These are phyloP conservation scores for Nigrospora osmanthi DNA, from an alignment of 2,329 filamentous ascomycete genomes.

Conservation along the genomic window DNA sequence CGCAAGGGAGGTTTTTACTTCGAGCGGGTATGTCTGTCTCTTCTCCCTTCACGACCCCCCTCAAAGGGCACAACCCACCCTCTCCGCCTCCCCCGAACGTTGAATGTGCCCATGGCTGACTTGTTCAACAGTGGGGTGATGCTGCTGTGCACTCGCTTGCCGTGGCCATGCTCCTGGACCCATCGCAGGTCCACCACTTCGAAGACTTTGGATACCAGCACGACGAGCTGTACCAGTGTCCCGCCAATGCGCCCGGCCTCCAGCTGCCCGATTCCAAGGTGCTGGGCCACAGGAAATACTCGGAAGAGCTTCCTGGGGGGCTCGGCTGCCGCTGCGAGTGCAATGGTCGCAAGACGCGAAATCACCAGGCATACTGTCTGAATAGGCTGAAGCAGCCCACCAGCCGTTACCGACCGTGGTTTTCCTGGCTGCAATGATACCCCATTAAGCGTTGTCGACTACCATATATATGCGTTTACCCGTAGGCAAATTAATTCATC, in stretches of 20 bases:
- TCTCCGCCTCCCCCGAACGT: background rate
- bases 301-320: constrained; percentile 23
- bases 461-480: background rate
- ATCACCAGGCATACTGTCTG: constrained; percentile 25
- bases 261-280: constrained; percentile 23
- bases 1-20: constrained; percentile 33
- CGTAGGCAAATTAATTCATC: no score
- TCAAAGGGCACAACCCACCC: background rate
- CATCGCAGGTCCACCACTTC: constrained; percentile 33
- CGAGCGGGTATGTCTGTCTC: constrained; percentile 25
- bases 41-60: background rate
- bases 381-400: constrained; percentile 29
- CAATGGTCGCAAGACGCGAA: constrained; percentile 22
- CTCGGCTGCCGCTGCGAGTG: constrained; percentile 34
- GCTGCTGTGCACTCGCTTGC: constrained; percentile 35
- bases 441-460: background rate
- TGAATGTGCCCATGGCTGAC: background rate
- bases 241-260: constrained; percentile 26
- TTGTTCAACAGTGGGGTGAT: constrained; percentile 29
- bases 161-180: constrained; percentile 29
- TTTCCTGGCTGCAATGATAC: constrained; percentile 21
- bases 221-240: constrained; percentile 22
- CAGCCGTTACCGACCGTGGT: constrained; percentile 18
- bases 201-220: constrained; percentile 35
- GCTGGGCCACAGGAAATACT: constrained; percentile 13